phyloP scores from a whole-genome alignment of 345 rosid genomes.

The Passiflora organensis region DNA sequence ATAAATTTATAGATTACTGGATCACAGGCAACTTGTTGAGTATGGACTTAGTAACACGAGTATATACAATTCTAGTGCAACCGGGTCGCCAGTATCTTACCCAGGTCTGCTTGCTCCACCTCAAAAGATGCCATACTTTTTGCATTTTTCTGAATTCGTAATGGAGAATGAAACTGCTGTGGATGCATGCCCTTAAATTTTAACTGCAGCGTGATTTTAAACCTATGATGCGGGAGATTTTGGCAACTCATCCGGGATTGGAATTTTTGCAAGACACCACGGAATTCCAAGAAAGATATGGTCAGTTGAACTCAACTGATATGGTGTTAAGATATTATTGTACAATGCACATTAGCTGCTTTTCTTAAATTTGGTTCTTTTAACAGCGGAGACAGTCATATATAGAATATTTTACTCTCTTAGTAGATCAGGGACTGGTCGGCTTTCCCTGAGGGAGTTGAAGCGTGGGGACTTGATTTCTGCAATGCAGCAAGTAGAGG shows the following conservation, averaged over 20 bases:
- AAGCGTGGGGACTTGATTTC: conserved; percentile 82
- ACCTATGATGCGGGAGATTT: conserved; percentile 71
- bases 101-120: conserved; percentile 40
- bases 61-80: conserved; percentile 67
- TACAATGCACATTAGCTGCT: no score
- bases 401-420: conserved; percentile 92
- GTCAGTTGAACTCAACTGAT: conserved; percentile 35
- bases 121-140: background rate
- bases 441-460: conserved; percentile 78
- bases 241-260: conserved; percentile 80
- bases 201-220: conserved; percentile 71
- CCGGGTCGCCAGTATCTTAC: conserved; percentile 55
- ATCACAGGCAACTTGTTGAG: conserved; percentile 67
- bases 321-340: background rate
- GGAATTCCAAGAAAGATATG: conserved; percentile 90
- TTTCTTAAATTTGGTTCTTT: conserved; percentile 16
- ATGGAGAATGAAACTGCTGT: no score
- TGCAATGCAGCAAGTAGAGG: conserved; percentile 90
- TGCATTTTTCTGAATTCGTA: no score
- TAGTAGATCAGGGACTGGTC: conserved; percentile 86
- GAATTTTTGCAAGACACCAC: conserved; percentile 70
- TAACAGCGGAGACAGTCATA: conserved; percentile 96
- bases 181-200: background rate
- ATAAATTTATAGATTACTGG: conserved; percentile 82
- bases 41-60: conserved; percentile 67